phyloP scores from a whole-genome alignment of 164 flowering plant genomes.

The Annona cherimola region DNA sequence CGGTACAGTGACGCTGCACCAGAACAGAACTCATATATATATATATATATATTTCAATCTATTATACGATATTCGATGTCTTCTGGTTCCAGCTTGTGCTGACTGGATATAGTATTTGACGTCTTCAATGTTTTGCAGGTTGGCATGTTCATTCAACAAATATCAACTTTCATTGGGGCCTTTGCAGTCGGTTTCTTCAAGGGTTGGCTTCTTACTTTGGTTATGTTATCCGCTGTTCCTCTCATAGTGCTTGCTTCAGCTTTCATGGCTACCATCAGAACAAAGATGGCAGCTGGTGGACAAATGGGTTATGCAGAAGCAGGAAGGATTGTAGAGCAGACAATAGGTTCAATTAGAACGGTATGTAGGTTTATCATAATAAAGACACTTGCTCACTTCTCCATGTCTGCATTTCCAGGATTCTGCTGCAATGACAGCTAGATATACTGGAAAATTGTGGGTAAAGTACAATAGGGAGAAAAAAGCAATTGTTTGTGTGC shows the following conservation, averaged over 20 bases:
- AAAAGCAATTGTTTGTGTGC: no score
- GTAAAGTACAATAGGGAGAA: background rate
- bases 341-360: constrained; percentile 48
- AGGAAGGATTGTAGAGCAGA: constrained; percentile 42
- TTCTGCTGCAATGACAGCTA: background rate
- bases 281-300: constrained; percentile 42
- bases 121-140: constrained; percentile 22
- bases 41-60: no score
- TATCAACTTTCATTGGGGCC: constrained; percentile 43
- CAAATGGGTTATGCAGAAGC: constrained; percentile 40
- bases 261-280: constrained; percentile 22
- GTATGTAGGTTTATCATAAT: constrained; percentile 16
- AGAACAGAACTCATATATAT: no score
- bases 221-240: constrained; percentile 36
- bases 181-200: constrained; percentile 35
- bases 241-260: constrained; percentile 33
- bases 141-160: constrained; percentile 40
- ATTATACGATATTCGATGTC: no score
- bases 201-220: constrained; percentile 50
- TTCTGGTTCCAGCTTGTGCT: no score
- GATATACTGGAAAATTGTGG: background rate
- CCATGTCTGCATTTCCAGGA: background rate
- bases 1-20: no score
- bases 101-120: no score
- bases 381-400: background rate